A percentile compares a stretch with the other conserved stretches of the same genome.
Conservation (phyloP, 2,329 filamentous ascomycete species). For the Trichoderma citrinoviride region DNA sequence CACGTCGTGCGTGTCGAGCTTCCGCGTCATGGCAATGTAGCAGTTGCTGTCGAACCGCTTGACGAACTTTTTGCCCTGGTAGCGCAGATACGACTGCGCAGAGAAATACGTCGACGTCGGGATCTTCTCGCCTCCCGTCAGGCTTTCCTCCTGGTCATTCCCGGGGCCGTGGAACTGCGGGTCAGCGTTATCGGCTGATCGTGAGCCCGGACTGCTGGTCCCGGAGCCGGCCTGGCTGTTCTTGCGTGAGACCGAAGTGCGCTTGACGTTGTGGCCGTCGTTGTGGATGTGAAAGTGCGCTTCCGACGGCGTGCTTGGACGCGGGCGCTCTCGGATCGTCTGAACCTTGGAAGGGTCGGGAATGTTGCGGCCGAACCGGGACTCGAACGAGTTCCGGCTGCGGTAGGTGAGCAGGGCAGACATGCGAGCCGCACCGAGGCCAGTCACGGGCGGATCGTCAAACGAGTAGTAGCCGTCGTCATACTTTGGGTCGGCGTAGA, state of each 20-base stretch:
- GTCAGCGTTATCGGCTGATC: conserved; percentile 39
- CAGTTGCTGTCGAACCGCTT: conserved; percentile 97
- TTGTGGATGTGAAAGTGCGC: conserved; percentile 81
- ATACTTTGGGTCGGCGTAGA: conserved; percentile 98
- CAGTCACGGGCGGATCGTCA: conserved; percentile 79
- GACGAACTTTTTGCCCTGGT: conserved; percentile 95
- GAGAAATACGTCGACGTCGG: conserved; percentile 87
- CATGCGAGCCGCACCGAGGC: conserved; percentile 93
- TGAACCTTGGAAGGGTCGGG: conserved; percentile 81
- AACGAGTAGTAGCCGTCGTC: conserved; percentile 94
- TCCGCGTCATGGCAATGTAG: conserved; percentile 97
- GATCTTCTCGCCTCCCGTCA: conserved; percentile 51
- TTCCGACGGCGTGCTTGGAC: conserved; percentile 61
- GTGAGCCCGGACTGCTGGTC: conserved; percentile 29
- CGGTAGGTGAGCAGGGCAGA: conserved; percentile 92
- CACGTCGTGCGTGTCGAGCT: conserved; percentile 95
- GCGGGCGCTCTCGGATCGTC: conserved; percentile 69
- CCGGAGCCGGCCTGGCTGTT: conserved; percentile 39
- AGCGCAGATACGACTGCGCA: conserved; percentile 93
- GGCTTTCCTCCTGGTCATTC: conserved; percentile 36
- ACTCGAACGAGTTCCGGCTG: conserved; percentile 94
- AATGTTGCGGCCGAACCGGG: conserved; percentile 88
- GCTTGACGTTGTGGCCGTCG: conserved; percentile 68
- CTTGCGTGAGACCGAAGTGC: conserved; percentile 49
- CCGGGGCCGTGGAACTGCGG: conserved; percentile 70